A percentile compares a stretch with the other conserved stretches of the same genome.
Evolutionary conservation across 2,329 filamentous ascomycete genomes (phyloP).

Genomic region (Aspergillus ochraceus): DNA sequence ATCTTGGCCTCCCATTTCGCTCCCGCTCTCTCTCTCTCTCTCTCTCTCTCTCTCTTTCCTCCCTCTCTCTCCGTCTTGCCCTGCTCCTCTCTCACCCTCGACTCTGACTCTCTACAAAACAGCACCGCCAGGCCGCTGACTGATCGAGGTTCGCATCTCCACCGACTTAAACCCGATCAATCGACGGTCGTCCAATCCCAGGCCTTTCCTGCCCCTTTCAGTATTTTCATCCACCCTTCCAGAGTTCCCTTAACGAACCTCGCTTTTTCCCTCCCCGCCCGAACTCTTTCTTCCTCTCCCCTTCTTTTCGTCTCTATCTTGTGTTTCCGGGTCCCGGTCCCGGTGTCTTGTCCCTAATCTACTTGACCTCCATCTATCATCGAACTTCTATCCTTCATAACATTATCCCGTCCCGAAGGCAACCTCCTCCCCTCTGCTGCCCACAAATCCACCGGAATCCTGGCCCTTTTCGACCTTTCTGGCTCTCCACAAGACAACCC

Average conservation of each 20-base stretch:
- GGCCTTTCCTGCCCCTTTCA: constrained; percentile 14
- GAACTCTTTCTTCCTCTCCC: constrained; percentile 4
- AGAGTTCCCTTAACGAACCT: not conserved
- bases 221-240: constrained; percentile 10
- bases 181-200: not conserved
- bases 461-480: constrained; percentile 9
- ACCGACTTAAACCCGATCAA: not conserved
- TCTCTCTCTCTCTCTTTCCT: not conserved
- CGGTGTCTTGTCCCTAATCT: not conserved
- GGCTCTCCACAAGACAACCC: constrained; percentile 11
- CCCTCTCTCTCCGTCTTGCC: not conserved
- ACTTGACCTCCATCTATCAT: not conserved
- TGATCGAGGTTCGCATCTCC: constrained; percentile 6
- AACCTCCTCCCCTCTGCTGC: constrained; percentile 1
- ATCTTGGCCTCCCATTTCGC: not conserved
- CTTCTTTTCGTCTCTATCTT: not conserved
- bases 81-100: not conserved
- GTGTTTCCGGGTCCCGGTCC: too few species aligned
- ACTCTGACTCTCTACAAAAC: too few species aligned
- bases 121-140: constrained; percentile 10
- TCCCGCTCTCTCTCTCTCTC: not conserved
- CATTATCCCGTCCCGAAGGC: not conserved
- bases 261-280: constrained; percentile 6
- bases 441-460: constrained; percentile 12
- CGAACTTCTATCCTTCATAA: not conserved